These are phyloP conservation scores for Aspergillus sp. DNA, from an alignment of 2,329 filamentous ascomycete species.

Conservation along the genomic window DNA sequence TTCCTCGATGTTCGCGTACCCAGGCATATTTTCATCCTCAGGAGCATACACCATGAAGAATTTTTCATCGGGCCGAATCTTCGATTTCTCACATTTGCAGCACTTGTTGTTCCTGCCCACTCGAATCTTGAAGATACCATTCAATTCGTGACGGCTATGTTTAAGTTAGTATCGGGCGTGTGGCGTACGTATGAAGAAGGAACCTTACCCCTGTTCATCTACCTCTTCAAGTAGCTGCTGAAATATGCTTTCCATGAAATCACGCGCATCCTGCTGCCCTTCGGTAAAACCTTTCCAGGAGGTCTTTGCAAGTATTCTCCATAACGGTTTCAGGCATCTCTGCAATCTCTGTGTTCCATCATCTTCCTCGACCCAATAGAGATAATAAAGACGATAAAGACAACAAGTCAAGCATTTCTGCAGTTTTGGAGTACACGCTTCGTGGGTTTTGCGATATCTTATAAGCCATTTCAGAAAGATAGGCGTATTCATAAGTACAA, in stretches of 20 bases:
- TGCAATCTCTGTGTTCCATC: background rate
- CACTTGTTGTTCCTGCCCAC: constrained; percentile 5
- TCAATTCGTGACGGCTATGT: background rate
- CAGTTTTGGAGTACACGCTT: background rate
- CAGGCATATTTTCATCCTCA: background rate
- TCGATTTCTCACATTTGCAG: background rate
- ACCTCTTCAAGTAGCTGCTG: constrained; percentile 2
- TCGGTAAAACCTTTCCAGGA: background rate
- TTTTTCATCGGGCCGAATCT: background rate
- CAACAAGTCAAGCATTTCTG: constrained; percentile 18
- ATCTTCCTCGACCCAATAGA: constrained; percentile 21
- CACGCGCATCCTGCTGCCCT: constrained; percentile 20
- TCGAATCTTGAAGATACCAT: constrained; percentile 5
- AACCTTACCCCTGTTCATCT: background rate
- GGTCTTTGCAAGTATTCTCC: constrained; percentile 3
- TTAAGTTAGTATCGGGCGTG: background rate
- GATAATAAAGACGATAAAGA: constrained; percentile 14
- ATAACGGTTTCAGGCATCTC: constrained; percentile 6
- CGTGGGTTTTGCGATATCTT: background rate
- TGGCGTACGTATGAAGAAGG: background rate
- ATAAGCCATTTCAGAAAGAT: constrained; percentile 28
- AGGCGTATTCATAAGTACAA: constrained; percentile 29
- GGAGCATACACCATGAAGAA: background rate
- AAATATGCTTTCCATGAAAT: constrained; percentile 21
- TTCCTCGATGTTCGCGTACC: background rate